These are phyloP conservation scores for Ustilago loliicola DNA, from an alignment of 1,284 basidiomycete species.

Conservation along the genomic window DNA sequence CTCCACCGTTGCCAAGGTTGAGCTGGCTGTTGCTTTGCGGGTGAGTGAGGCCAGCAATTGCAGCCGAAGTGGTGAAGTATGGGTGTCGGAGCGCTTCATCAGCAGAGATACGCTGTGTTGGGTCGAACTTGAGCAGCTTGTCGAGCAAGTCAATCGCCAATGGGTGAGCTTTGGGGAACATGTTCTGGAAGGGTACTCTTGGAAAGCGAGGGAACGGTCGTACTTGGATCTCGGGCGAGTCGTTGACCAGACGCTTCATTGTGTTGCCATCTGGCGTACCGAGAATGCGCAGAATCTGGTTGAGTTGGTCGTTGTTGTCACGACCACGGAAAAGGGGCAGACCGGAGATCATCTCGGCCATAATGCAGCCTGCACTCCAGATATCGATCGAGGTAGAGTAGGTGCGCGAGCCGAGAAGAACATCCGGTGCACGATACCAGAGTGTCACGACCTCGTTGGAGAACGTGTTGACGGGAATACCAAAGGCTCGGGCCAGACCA, in stretches of 20 bases:
- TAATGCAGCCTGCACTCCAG: constrained; percentile 99
- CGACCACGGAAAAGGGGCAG: constrained; percentile 96
- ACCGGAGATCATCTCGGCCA: constrained; percentile 91
- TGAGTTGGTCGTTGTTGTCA: constrained; percentile 96
- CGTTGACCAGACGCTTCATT: constrained; percentile 87
- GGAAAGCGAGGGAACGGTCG: constrained; percentile 91
- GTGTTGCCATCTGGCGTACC: constrained; percentile 93
- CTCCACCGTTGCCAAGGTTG: constrained; percentile 50
- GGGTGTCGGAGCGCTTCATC: constrained; percentile 92
- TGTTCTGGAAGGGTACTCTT: constrained; percentile 87
- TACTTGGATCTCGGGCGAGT: constrained; percentile 91
- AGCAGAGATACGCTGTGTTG: constrained; percentile 89
- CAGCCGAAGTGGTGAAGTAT: constrained; percentile 79
- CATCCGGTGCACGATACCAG: constrained; percentile 99
- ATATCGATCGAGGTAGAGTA: constrained; percentile 99
- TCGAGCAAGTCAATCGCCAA: constrained; percentile 95
- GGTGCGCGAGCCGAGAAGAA: constrained; percentile 93
- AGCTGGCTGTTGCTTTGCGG: constrained; percentile 48
- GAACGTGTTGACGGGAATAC: constrained; percentile 70
- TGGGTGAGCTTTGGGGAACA: constrained; percentile 91
- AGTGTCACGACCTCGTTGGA: constrained; percentile 80
- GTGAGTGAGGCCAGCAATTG: constrained; percentile 47
- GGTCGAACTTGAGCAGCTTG: constrained; percentile 95
- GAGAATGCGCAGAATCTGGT: constrained; percentile 97
- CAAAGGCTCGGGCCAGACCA: constrained; percentile 88